phyloP scores from a whole-genome alignment of 2,329 filamentous ascomycete species.

The Dactylellina cionopaga region DNA sequence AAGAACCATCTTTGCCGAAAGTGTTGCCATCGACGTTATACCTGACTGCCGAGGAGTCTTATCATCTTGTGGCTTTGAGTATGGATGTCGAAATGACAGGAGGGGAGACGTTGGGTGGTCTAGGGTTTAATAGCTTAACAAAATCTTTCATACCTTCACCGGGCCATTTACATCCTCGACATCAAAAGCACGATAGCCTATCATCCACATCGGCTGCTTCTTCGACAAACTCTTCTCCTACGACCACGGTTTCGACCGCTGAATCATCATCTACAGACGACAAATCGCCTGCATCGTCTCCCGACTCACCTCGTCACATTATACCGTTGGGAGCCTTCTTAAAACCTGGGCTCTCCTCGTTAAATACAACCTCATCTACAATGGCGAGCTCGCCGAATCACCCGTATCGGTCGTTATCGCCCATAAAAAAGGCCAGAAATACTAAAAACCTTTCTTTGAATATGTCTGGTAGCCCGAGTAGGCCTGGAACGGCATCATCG shows the following conservation, averaged over 20 bases:
- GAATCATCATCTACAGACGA: constrained; percentile 91
- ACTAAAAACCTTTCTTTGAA: constrained; percentile 86
- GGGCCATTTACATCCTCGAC: constrained; percentile 61
- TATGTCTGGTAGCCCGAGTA: constrained; percentile 66
- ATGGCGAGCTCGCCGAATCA: constrained; percentile 60
- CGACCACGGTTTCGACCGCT: constrained; percentile 89
- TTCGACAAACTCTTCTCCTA: constrained; percentile 93
- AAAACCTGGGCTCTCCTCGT: constrained; percentile 68
- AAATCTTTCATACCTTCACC: constrained; percentile 50
- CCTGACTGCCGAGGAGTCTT: constrained; percentile 41
- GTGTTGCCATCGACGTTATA: constrained; percentile 29
- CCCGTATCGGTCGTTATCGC: constrained; percentile 64
- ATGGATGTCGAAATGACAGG: constrained; percentile 54
- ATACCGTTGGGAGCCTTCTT: constrained; percentile 64
- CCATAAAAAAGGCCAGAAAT: constrained; percentile 73
- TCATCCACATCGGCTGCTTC: constrained; percentile 77
- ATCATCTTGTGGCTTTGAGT: constrained; percentile 39
- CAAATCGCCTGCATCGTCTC: constrained; percentile 88
- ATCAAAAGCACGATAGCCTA: constrained; percentile 79
- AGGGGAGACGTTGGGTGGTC: constrained; percentile 50
- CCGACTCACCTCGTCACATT: constrained; percentile 83
- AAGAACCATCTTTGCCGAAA: constrained; percentile 12
- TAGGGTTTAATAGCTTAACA: constrained; percentile 49
- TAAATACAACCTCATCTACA: constrained; percentile 62
- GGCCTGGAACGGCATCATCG: constrained; percentile 65